Evolutionary conservation across 2,329 filamentous ascomycete species (phyloP), one percentile per base, ranked within the genome.

Genomic region (Penicillium sp.): DNA sequence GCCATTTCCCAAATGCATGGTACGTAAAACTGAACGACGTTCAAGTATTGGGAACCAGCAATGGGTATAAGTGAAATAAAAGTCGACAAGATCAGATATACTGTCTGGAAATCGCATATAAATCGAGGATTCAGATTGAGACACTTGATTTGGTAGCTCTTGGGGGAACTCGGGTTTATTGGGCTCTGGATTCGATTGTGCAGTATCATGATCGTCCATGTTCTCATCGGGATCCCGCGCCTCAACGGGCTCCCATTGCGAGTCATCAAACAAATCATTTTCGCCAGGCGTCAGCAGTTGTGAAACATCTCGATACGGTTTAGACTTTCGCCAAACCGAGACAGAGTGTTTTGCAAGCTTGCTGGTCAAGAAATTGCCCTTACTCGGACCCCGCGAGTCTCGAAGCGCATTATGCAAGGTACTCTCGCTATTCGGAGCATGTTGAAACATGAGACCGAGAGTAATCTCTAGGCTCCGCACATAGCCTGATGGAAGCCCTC

Each of bases 401-500:
- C 41, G 46, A 18, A 60, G 23, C 13, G 54, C 15, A 34, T 13
- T 27, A 20, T 40, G 41, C 9, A 88, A 71, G 3, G 76, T 74
- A 29, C 73, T 71, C 63, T 88, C 84, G 32, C 75, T 78, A 9
- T 78, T 80, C 2, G 83, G 76, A 27, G 82, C 75, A 47, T 81
- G 78, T 43, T 83, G 78, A 50, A 88, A 83, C 1, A 87, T 69
- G 78, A 83, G 84, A 9, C 84, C 84, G n/a, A 88, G 73, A 2
- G 83, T 80, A 18, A 86, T 72, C 68, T 91, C 88, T 15, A 90
- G 74, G 0, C 85, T 86, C 15, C 87, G 80, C 32, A 90, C 85
- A 63, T 90, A 89, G 15, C 88, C 88, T n/a, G 87, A 86, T 60
- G 87, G 86, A 13, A 91, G 83, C 2, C 88, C 88, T 53, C 88